phyloP scores from a whole-genome alignment of 1,284 basidiomycete species.

The Ustilago cynodontis region DNA sequence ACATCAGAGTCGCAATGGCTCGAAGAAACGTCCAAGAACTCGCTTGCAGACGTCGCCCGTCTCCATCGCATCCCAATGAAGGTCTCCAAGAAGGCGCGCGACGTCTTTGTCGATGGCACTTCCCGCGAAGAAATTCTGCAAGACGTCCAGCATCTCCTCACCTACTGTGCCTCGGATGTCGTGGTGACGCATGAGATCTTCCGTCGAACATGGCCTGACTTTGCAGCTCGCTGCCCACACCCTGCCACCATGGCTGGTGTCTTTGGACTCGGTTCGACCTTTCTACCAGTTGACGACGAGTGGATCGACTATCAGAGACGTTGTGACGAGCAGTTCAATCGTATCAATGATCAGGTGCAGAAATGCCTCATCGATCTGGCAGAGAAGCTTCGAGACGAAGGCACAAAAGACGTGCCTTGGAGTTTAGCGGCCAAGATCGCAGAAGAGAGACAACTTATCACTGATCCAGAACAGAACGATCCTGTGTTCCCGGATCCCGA shows the following conservation, averaged over 20 bases:
- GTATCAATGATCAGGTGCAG: constrained; percentile 82
- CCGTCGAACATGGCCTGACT: constrained; percentile 83
- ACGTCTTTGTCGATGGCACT: constrained; percentile 77
- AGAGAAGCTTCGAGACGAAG: constrained; percentile 71
- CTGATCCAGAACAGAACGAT: constrained; percentile 21
- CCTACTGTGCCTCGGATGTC: constrained; percentile 90
- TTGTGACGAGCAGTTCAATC: constrained; percentile 83
- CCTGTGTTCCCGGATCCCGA: constrained; percentile 43
- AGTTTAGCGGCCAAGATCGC: constrained; percentile 65
- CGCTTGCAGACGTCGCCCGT: constrained; percentile 89
- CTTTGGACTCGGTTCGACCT: constrained; percentile 89
- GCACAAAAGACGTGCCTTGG: constrained; percentile 53
- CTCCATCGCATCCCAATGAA: constrained; percentile 83
- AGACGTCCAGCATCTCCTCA: constrained; percentile 81
- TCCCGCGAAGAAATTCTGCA: constrained; percentile 78
- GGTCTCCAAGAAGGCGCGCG: constrained; percentile 83
- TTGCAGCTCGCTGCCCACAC: constrained; percentile 86
- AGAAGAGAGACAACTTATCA: constrained; percentile 26
- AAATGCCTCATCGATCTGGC: constrained; percentile 79
- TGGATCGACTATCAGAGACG: constrained; percentile 86
- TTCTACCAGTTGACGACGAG: constrained; percentile 87
- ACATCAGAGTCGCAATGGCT: constrained; percentile 77
- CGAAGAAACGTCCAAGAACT: constrained; percentile 90
- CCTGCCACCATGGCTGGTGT: constrained; percentile 94
- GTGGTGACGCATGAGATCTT: constrained; percentile 86